A percentile compares a stretch with the other conserved stretches of the same genome.
phyloP scores from a whole-genome alignment of 225 moss, liverwort and hornwort genomes.

The Pleurozium schreberi region DNA sequence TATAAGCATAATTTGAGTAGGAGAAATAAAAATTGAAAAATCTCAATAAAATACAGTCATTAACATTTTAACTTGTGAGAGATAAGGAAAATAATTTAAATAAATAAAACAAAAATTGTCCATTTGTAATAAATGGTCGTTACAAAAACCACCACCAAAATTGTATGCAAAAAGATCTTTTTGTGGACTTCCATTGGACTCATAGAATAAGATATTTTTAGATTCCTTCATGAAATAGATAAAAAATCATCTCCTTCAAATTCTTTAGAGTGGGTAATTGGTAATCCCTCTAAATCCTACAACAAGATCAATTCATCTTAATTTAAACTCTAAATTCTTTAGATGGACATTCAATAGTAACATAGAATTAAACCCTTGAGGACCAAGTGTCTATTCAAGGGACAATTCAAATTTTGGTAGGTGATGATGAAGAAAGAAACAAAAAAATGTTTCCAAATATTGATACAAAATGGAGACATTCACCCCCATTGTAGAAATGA shows the following conservation, averaged over 20 bases:
- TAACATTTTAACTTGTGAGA: neutral
- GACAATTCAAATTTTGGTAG: neutral
- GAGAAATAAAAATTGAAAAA: neutral
- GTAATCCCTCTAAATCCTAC: neutral
- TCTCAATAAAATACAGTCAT: neutral
- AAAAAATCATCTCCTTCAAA: neutral
- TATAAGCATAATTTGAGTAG: neutral
- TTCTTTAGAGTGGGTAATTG: accelerated
- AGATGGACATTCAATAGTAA: neutral
- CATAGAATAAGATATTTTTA: accelerated
- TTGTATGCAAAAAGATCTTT: neutral
- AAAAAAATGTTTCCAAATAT: neutral
- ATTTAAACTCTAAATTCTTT: neutral
- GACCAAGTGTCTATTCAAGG: neutral
- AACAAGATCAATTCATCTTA: neutral
- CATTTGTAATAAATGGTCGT: neutral
- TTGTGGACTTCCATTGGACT: neutral
- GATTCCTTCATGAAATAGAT: neutral
- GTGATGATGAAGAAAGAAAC: neutral
- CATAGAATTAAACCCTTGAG: too few species aligned
- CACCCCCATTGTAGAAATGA: accelerated
- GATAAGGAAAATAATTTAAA: neutral
- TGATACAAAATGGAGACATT: neutral
- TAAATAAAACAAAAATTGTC: accelerated
- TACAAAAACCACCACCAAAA: neutral